A percentile compares a stretch with the other conserved stretches of the same genome.
These are phyloP conservation scores for Luffa acutangula DNA, from an alignment of 306 rosid species.

Conservation along the genomic window DNA sequence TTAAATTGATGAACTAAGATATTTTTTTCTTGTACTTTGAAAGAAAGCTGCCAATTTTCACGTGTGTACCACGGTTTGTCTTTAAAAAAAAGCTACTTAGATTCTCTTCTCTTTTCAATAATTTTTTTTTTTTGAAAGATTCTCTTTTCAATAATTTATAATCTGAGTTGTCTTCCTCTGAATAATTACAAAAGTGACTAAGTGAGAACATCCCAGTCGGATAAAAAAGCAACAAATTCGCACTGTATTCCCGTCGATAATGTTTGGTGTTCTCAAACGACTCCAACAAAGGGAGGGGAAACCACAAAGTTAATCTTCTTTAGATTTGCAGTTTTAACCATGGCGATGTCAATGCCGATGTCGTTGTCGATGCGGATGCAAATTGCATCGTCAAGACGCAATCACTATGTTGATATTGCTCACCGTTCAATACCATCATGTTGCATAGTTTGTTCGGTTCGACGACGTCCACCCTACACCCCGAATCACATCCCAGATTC, in stretches of 20 bases:
- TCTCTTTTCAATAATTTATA: too few relatives aligned
- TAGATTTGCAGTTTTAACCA: not conserved
- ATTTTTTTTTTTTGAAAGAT: too few relatives aligned
- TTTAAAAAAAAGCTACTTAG: too few relatives aligned
- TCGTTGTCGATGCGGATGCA: not conserved
- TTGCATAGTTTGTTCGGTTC: not conserved
- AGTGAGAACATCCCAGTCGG: too few relatives aligned
- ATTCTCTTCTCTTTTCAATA: too few relatives aligned
- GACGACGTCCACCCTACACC: constrained; percentile 54
- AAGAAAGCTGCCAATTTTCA: not conserved
- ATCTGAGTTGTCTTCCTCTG: too few relatives aligned
- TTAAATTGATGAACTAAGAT: too few relatives aligned
- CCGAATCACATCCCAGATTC: constrained; percentile 72
- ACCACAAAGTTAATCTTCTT: not conserved
- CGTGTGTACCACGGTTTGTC: not conserved
- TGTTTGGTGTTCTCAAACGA: not conserved
- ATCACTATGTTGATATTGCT: not conserved
- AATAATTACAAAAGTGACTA: too few relatives aligned
- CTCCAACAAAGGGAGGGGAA: not conserved
- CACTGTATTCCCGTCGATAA: not conserved
- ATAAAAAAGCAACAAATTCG: too few relatives aligned
- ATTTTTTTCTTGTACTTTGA: not conserved
- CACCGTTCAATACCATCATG: not conserved
- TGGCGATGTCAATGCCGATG: not conserved
- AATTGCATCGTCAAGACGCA: not conserved